These are phyloP conservation scores for Suhomyces bolitotheri DNA, from an alignment of 1,139 yeast genomes.

Conservation along the genomic window DNA sequence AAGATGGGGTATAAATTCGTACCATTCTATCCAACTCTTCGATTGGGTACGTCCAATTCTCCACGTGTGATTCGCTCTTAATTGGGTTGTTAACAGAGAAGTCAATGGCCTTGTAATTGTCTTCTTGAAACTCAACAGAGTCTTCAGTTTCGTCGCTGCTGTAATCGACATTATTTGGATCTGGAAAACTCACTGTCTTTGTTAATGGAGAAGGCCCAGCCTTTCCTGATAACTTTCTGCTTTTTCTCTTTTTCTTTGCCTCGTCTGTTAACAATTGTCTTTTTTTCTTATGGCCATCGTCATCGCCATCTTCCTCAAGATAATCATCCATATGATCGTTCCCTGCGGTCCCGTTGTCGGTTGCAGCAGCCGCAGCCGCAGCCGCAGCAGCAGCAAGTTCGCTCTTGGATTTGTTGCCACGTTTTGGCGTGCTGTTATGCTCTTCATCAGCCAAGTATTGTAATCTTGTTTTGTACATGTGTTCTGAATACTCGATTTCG, in stretches of 20 bases:
- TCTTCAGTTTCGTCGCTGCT: slow-evolving; percentile 7
- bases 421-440: slow-evolving; percentile 34
- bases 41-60: slow-evolving; percentile 25
- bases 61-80: slow-evolving; percentile 9
- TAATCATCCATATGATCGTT: slow-evolving; percentile 11
- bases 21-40: slow-evolving; percentile 13
- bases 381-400: slow-evolving; percentile 22
- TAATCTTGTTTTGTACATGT: slow-evolving; percentile 63
- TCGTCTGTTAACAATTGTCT: slow-evolving; percentile 14
- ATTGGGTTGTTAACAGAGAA: slow-evolving; percentile 8
- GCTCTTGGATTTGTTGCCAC: slow-evolving; percentile 35
- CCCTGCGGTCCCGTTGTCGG: slow-evolving; percentile 19
- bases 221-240: slow-evolving; percentile 5
- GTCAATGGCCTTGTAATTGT: slow-evolving; percentile 8
- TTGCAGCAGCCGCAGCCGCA: slow-evolving; percentile 9
- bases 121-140: slow-evolving; percentile 4
- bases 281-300: slow-evolving; percentile 12
- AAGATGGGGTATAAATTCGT: slow-evolving; percentile 4
- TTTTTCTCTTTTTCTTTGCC: slow-evolving; percentile 11
- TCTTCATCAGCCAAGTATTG: slow-evolving; percentile 55
- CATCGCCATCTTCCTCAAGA: slow-evolving; percentile 6
- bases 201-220: slow-evolving; percentile 22
- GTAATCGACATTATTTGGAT: slow-evolving; percentile 3
- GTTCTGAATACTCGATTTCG: slow-evolving; percentile 71
- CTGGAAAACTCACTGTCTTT: slow-evolving; percentile 15